phyloP scores from a whole-genome alignment of 768 basidiomycete species.

The Filobasidium wieringae region DNA sequence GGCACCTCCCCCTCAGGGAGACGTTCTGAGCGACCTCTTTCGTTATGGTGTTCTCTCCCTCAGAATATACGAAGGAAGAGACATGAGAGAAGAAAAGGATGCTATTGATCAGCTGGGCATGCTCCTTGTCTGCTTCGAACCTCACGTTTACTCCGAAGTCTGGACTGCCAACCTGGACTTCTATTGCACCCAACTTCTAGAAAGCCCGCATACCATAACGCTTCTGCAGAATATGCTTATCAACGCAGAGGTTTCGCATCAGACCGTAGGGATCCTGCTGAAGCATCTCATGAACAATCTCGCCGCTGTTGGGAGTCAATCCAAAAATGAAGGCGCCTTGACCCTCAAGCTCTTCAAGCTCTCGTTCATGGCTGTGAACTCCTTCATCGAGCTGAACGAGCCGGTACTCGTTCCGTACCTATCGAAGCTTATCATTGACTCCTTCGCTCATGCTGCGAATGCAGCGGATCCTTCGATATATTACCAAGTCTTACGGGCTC shows the following conservation, averaged over 20 bases:
- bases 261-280: slow-evolving; percentile 74
- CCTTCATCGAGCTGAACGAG: slow-evolving; percentile 66
- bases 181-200: slow-evolving; percentile 68
- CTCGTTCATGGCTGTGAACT: slow-evolving; percentile 75
- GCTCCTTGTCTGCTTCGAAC: slow-evolving; percentile 67
- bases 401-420: slow-evolving; percentile 86
- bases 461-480: slow-evolving; percentile 83
- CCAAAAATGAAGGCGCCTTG: slow-evolving; percentile 66
- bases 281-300: slow-evolving; percentile 72
- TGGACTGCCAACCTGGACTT: slow-evolving; percentile 88
- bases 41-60: slow-evolving; percentile 72
- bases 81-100: slow-evolving; percentile 55
- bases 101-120: slow-evolving; percentile 68
- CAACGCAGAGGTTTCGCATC: slow-evolving; percentile 65
- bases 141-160: slow-evolving; percentile 88
- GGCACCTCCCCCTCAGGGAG: slow-evolving; percentile 67
- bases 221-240: slow-evolving; percentile 72
- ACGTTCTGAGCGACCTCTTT: slow-evolving; percentile 76
- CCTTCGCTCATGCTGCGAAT: slow-evolving; percentile 85
- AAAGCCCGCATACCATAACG: slow-evolving; percentile 65
- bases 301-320: slow-evolving; percentile 61
- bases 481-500: slow-evolving; percentile 75
- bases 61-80: slow-evolving; percentile 53
- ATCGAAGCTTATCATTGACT: slow-evolving; percentile 86
- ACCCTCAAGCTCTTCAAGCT: slow-evolving; percentile 90